Base-by-base conservation (phyloP, 352 stramenopile species). In the Globisporangium recalcitrans region DNA sequence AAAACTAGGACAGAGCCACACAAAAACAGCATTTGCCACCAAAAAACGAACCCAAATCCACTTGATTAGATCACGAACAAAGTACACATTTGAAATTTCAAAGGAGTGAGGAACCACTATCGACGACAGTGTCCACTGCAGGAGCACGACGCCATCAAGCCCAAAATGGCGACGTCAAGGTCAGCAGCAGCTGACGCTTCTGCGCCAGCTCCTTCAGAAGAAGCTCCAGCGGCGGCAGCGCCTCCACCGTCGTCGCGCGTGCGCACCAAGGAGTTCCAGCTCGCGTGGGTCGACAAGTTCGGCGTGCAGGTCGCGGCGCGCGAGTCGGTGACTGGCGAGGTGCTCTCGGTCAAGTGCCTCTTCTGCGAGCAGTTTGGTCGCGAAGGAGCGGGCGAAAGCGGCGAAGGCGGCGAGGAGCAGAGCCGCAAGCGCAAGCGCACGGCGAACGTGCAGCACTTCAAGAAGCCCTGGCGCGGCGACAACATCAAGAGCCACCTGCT, bases 401-500 rank as follows among this genome's bases (percentile, higher is more conserved):
- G 5, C 38, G 16, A 14, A 9, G 36, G n/a, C 7, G n/a, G n/a
- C 13, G 58, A 54, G 4, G 58, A 63, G 1, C 31, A 49, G 22
- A n/a, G 8, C 9, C 58, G 58, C 34, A 64, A 64, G 36, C 58
- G 58, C 58, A 58, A 58, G 49, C 58, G 58, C 58, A 58, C 58
- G 11, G 19, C 36, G 16, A 64, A 64, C 49, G 58, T 64, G 24
- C 58, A 58, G 58, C 31, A 58, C 34, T 64, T 64, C 27, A 64
- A 64, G 59, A 21, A 32, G 27, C 49, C 59, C 19, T 64, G 59
- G 59, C 49, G 59, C 59, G 59, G 59, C 48, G 49, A 64, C 36
- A 64, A 59, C 59, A 53, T 64, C 29, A 46, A 32, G 32, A 64
- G 59, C 59, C 59, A 64, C 22, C 34, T 64, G 49, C 36, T 48